Base-by-base conservation (phyloP, 805 yeast genomes). In the Clavispora santaluciae region DNA sequence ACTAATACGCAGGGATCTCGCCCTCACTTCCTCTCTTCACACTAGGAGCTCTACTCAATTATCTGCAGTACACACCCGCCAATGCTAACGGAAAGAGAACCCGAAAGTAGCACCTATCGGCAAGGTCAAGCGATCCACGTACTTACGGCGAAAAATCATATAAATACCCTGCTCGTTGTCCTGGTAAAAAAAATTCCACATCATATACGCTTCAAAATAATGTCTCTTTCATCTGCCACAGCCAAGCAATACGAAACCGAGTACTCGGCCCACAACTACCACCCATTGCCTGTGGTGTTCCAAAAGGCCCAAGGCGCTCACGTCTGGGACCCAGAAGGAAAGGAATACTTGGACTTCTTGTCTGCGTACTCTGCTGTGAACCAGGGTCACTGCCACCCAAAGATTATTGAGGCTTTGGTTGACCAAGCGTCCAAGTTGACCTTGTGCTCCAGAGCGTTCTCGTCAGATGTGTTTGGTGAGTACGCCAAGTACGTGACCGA, bases 301-400 rank as follows among this genome's bases (percentile, higher is more conserved):
- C 75, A 85, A 56, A 81, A 75, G 56, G 98, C 95, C 12, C 50
- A 62, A 44, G 98, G 98, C 37, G 96, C 96, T 21, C 83, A 86
- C 50, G 96, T 91, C 17, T 91, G 96, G 96, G 98, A 91, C 63
- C 96, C 97, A 6, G 98, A 91, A 67, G 97, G 96, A 50, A 86
- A 83, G 29, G 90, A 89, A 61, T 91, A 90, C 64, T 70, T 91
- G 50, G 98, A 91, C 64, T 91, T 91, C 59, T 70, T 91, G 45
- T 84, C 95, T 13, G 97, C 97, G 10, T 91, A 91, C 67, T 88
- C 96, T 21, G 98, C 98, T 5, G 96, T 91, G 24, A 91, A 91
- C 71, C 97, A 91, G 66, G 98, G 98, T 44, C 98, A 91, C 63
- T 90, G 97, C 63, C 98, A 91, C 63, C 97, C 98, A 42, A 81